Evolutionary conservation across 331 rosid genomes (phyloP), one percentile per base, ranked within the genome.

Genomic region (Spiraea crenata): DNA sequence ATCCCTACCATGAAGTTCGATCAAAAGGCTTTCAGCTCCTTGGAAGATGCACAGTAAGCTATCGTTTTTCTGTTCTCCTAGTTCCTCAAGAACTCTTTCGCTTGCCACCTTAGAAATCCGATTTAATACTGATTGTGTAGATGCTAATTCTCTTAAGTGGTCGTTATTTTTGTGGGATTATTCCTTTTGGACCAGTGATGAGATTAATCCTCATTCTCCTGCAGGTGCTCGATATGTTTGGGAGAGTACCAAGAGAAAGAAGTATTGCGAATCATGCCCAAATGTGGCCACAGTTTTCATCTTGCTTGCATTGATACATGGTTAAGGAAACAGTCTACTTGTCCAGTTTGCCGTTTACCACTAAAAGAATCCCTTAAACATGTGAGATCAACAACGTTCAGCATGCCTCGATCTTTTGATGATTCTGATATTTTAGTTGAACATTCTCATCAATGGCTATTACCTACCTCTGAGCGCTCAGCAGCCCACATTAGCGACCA

Each of bases 211-310:
- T 41, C 69, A 73, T 82, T 69, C 31, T 67, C 41, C 37, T 75
- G 73, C 85, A 93, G 99, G 83, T 93, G 99, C 77, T 89, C 96
- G 78, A 93, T 93, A 77, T 93, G 99, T 79, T 82, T 93, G 78
- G 83, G 86, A 6, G 97, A 93, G 19, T 93, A 93, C 79, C 89
- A 89, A 80, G 99, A 90, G 79, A 86, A 84, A 77, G 99, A 93
- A 67, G 57, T 90, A 11, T 34, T 93, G 67, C 79, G 99, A 55
- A 90, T 90, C 71, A 90, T 93, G 89, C 99, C 99, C 1, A 84
- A 91, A 76, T 93, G 99, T 80, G 92, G 96, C 56, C 99, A 93
- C 83, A 85, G 69, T 54, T 93, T 90, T 74, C 99, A 93, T 74
- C 97, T 90, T 73, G 79, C 87, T 69, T 93, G 99, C 84, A 93